Evolutionary conservation across 2,329 filamentous ascomycete species (phyloP).

Genomic region (Beauveria rudraprayagi): DNA sequence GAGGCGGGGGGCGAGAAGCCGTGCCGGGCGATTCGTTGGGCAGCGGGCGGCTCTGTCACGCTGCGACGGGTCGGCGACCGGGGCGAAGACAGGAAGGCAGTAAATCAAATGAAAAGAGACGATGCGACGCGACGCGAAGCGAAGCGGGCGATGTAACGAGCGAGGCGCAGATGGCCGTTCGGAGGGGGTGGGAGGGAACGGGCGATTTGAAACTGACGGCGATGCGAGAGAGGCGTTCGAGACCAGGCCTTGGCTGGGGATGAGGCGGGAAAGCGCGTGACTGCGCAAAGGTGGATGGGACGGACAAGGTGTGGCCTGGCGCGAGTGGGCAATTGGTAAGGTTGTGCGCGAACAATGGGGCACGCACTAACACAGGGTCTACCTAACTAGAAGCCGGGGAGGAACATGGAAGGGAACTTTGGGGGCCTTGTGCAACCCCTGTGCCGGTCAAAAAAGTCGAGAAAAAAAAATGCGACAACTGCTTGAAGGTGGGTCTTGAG

Average conservation of each 20-base stretch:
- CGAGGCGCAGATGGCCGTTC: slow-evolving; percentile 5
- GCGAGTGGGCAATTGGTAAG: no score
- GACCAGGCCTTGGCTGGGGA: slow-evolving; percentile 17
- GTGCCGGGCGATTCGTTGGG: slow-evolving; percentile 7
- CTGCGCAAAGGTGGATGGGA: slow-evolving; percentile 14
- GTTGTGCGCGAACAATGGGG: no score
- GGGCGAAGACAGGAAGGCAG: background rate
- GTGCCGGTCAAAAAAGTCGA: background rate
- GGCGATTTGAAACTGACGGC: slow-evolving; percentile 12
- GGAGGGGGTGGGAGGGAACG: background rate
- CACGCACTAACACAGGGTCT: background rate
- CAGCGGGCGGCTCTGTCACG: background rate
- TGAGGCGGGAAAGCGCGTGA: slow-evolving; percentile 31
- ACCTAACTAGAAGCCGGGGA: background rate
- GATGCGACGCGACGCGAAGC: slow-evolving; percentile 5
- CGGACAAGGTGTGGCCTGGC: background rate
- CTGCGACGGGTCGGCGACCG: background rate
- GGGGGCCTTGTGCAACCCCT: background rate
- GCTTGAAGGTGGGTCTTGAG: no score
- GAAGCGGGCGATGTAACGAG: slow-evolving; percentile 10
- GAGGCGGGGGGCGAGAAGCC: slow-evolving; percentile 6
- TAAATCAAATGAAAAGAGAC: background rate
- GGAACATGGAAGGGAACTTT: background rate
- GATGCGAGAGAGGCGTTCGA: slow-evolving; percentile 23
- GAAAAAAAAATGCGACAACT: no score